Percentiles rank a stretch among this genome's conserved stretches.
phyloP scores from a whole-genome alignment of 176 grass and related monocot species.

The Lolium rigidum region DNA sequence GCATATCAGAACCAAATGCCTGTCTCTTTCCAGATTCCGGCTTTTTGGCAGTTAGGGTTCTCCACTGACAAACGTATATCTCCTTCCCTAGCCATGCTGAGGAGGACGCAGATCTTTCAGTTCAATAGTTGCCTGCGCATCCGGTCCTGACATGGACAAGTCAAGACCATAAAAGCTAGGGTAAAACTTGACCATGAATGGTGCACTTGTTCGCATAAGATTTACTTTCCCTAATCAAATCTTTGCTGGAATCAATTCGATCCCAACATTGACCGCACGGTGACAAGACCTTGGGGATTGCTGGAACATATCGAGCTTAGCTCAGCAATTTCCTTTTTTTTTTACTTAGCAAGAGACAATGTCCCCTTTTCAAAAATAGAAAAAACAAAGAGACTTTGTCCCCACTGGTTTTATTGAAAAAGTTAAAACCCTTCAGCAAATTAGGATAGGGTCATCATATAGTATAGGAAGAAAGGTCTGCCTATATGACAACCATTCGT shows the following conservation, averaged over 20 bases:
- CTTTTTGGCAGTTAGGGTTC: constrained; percentile 58
- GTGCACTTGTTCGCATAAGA: neutral
- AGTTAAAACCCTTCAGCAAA: too few species aligned
- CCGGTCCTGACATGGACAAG: constrained; percentile 38
- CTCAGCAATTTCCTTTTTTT: constrained; percentile 6
- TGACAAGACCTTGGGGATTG: neutral
- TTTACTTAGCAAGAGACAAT: too few species aligned
- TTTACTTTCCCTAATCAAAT: constrained; percentile 39
- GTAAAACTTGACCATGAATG: constrained; percentile 38
- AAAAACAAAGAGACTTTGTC: too few species aligned
- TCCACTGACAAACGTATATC: constrained; percentile 51
- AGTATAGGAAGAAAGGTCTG: too few species aligned
- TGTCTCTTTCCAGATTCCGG: neutral
- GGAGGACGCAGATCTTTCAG: constrained; percentile 17
- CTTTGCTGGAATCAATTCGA: constrained; percentile 49
- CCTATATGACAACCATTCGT: too few species aligned
- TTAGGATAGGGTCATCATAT: too few species aligned
- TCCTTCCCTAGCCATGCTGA: constrained; percentile 19
- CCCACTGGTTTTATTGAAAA: too few species aligned
- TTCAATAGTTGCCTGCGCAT: constrained; percentile 32
- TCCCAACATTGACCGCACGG: constrained; percentile 35
- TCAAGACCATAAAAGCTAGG: neutral
- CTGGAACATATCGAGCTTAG: neutral
- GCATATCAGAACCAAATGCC: constrained; percentile 47
- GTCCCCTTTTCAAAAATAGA: too few species aligned